These are phyloP conservation scores for Heliophila coronopifolia DNA, from an alignment of 441 rosid species.

Conservation along the genomic window DNA sequence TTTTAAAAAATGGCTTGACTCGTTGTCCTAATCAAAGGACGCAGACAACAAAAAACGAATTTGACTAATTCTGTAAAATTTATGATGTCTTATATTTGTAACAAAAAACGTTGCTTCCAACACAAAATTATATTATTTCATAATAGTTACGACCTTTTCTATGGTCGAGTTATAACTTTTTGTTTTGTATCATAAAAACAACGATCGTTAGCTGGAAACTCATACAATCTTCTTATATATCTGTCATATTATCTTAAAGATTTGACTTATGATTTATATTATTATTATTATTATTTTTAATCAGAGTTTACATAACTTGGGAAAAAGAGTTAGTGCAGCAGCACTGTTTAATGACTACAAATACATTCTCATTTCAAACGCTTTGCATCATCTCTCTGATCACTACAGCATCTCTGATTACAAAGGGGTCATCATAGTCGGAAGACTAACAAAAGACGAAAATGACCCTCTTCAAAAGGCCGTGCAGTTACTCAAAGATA, in stretches of 20 bases:
- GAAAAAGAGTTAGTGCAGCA: slow-evolving; percentile 26
- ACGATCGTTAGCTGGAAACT: slow-evolving; percentile 28
- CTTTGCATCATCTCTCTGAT: background rate
- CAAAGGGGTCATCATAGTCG: background rate
- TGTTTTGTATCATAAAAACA: too few relatives aligned
- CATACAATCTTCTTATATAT: background rate
- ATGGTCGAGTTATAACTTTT: background rate
- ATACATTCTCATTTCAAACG: slow-evolving; percentile 15
- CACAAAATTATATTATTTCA: too few relatives aligned
- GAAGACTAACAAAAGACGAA: background rate
- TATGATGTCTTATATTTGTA: too few relatives aligned
- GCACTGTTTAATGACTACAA: slow-evolving; percentile 32
- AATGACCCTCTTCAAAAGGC: slow-evolving; percentile 31
- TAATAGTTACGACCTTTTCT: background rate
- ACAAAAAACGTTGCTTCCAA: too few relatives aligned
- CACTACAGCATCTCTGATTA: background rate
- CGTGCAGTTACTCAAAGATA: slow-evolving; percentile 46
- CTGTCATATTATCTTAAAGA: slow-evolving; percentile 11
- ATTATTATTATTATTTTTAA: background rate
- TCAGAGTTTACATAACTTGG: background rate
- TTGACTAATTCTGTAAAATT: background rate
- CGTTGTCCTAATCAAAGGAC: slow-evolving; percentile 19
- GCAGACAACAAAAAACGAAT: background rate
- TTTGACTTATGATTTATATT: slow-evolving; percentile 13
- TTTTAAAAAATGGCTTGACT: too few relatives aligned